Evolutionary conservation across 257 asterid species (phyloP).

Genomic region (Eucommia ulmoides): DNA sequence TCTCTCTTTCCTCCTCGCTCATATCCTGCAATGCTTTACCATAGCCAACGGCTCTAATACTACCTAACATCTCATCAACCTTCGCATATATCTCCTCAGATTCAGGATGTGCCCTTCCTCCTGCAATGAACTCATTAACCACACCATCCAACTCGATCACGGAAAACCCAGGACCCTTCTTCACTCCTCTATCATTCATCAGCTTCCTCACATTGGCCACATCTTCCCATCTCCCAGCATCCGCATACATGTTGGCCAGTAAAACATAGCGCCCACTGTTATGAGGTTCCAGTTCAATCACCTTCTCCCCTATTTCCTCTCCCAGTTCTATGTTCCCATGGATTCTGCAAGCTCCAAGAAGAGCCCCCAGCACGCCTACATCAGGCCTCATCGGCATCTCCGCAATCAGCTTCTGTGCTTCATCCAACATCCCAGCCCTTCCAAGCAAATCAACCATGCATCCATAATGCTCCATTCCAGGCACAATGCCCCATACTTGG

Average conservation of each 20-base stretch:
- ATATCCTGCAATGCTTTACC: conserved; percentile 32
- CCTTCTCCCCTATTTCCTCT: conserved; percentile 51
- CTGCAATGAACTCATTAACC: conserved; percentile 57
- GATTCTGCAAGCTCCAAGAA: conserved; percentile 79
- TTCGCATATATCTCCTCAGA: conserved; percentile 51
- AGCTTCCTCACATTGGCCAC: conserved; percentile 58
- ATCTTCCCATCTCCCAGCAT: conserved; percentile 64
- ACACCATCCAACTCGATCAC: conserved; percentile 46
- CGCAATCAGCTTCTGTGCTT: conserved; percentile 38
- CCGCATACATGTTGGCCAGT: conserved; percentile 65
- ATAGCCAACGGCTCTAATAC: conserved; percentile 40
- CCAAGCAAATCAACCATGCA: conserved; percentile 85
- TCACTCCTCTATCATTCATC: conserved; percentile 81
- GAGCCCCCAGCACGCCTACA: conserved; percentile 71
- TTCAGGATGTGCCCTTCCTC: conserved; percentile 58
- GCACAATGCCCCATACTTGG: conserved; percentile 34
- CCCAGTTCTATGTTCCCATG: conserved; percentile 56
- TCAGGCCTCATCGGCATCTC: conserved; percentile 69
- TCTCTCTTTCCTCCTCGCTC: conserved; percentile 58
- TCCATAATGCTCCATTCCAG: conserved; percentile 84
- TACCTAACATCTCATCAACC: conserved; percentile 48
- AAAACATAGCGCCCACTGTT: conserved; percentile 75
- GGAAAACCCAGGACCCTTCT: conserved; percentile 59
- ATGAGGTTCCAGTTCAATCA: conserved; percentile 58
- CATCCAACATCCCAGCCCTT: conserved; percentile 66